These are phyloP conservation scores for Steccherinum ochraceum DNA, from an alignment of 768 basidiomycete genomes.

Conservation along the genomic window DNA sequence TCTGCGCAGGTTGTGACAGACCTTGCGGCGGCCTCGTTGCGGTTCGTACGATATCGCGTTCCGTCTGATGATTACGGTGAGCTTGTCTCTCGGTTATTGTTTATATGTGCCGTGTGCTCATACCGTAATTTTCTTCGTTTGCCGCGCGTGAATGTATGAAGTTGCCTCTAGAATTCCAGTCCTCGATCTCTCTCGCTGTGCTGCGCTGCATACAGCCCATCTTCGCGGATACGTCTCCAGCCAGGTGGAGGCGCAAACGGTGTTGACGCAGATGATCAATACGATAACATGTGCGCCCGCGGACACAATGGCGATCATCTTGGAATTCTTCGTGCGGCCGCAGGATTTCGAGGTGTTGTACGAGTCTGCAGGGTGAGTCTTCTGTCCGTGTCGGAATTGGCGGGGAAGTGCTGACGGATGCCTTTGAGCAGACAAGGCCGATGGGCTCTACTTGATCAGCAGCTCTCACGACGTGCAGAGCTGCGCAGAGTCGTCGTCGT, in stretches of 20 bases:
- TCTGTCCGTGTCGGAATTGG: background rate
- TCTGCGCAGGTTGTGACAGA: background rate
- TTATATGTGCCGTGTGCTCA: too few species aligned
- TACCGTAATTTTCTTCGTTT: too few species aligned
- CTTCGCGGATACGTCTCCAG: background rate
- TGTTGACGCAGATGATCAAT: background rate
- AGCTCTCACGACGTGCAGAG: background rate
- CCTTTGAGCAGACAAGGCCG: background rate
- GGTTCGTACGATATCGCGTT: background rate
- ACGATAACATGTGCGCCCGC: background rate
- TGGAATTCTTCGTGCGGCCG: background rate
- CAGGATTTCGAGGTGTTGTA: background rate
- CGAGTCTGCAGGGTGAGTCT: background rate
- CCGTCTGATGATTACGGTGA: background rate
- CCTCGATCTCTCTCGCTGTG: background rate
- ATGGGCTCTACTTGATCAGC: background rate
- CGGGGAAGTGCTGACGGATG: background rate
- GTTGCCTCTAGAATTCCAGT: background rate
- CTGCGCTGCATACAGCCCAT: background rate
- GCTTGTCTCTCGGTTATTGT: too few species aligned
- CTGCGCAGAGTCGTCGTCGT: background rate
- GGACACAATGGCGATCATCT: background rate
- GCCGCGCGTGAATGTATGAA: background rate
- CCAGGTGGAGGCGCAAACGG: background rate
- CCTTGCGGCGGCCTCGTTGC: background rate